Evolutionary conservation across 352 stramenopile genomes (phyloP).

Genomic region (Phytophthora litchii): DNA sequence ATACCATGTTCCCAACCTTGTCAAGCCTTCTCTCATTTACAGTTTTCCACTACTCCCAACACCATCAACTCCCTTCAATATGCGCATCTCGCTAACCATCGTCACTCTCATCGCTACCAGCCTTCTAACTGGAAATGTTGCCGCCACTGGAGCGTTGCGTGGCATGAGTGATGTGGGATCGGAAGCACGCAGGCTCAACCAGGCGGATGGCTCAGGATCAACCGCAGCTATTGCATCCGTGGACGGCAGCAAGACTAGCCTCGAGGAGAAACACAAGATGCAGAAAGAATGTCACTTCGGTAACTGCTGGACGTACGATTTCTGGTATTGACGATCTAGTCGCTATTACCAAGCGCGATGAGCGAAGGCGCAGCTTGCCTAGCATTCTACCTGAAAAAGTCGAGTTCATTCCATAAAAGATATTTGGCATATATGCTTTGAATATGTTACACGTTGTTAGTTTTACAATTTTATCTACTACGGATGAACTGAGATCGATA

Average conservation of each 20-base stretch:
- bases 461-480: too few relatives aligned
- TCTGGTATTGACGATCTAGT: too few relatives aligned
- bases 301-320: too few relatives aligned
- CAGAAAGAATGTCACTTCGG: too few relatives aligned
- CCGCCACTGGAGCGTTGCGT: constrained; percentile 1
- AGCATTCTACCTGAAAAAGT: too few relatives aligned
- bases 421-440: too few relatives aligned
- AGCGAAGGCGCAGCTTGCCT: too few relatives aligned
- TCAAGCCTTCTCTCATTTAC: constrained; percentile 4
- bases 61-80: constrained; percentile 1
- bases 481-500: too few relatives aligned
- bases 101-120: background rate
- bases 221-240: background rate
- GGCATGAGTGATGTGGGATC: constrained; percentile 1
- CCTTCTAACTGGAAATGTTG: constrained; percentile 1
- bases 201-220: constrained; percentile 10
- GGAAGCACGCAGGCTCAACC: constrained; percentile 10
- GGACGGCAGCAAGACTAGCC: constrained; percentile 4
- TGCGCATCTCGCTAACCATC: constrained; percentile 8
- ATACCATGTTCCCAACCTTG: background rate
- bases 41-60: background rate
- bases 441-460: too few relatives aligned
- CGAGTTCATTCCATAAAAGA: too few relatives aligned
- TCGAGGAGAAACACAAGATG: too few relatives aligned
- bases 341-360: too few relatives aligned